Evolutionary conservation across 768 basidiomycete species (phyloP).

Genomic region (Suillus subalutaceus): DNA sequence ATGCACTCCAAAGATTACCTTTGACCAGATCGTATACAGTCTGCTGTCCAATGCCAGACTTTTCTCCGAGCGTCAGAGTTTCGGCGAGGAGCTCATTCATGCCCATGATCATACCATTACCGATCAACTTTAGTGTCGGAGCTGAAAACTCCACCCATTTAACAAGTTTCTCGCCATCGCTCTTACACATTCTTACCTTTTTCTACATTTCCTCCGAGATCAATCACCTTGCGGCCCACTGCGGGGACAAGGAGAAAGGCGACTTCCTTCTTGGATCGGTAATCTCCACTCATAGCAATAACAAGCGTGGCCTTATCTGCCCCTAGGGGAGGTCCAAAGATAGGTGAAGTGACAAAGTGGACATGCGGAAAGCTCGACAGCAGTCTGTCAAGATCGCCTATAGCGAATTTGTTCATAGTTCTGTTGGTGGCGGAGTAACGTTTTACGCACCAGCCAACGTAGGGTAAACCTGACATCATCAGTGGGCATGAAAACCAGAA

Average conservation of each 20-base stretch:
- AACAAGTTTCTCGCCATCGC: neutral
- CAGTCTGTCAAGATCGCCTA: conserved; percentile 71
- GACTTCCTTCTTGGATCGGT: conserved; percentile 79
- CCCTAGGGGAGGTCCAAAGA: conserved; percentile 71
- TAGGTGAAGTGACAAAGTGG: conserved; percentile 76
- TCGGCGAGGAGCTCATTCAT: conserved; percentile 80
- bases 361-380: conserved; percentile 60
- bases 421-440: neutral
- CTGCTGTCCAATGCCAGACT: conserved; percentile 74
- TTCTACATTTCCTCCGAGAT: conserved; percentile 85
- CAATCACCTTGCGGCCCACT: conserved; percentile 74
- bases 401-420: neutral
- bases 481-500: conserved; percentile 12
- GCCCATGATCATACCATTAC: conserved; percentile 80
- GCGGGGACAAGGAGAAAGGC: conserved; percentile 79
- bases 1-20: conserved; percentile 38
- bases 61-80: conserved; percentile 80
- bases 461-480: conserved; percentile 52
- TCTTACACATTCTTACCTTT: conserved; percentile 49
- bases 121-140: conserved; percentile 75
- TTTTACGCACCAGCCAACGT: conserved; percentile 45
- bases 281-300: conserved; percentile 79
- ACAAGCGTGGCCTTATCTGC: conserved; percentile 71
- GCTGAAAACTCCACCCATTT: conserved; percentile 39
- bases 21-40: conserved; percentile 62